A percentile compares a stretch with the other conserved stretches of the same genome.
Conservation (phyloP, 495 filamentous ascomycete genomes). For the Tuber brumale region DNA sequence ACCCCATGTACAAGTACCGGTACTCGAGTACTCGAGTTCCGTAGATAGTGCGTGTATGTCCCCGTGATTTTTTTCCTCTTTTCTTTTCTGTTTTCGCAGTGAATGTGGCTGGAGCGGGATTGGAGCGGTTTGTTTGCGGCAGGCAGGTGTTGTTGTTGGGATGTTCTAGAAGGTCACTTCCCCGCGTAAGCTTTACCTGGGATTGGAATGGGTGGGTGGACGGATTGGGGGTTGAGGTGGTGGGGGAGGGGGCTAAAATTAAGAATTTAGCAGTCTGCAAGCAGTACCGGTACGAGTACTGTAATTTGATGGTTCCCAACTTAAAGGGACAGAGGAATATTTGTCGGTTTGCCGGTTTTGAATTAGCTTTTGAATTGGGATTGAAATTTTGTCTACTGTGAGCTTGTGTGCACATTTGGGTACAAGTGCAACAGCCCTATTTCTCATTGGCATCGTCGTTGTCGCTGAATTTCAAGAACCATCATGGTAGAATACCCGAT, state of each 20-base stretch:
- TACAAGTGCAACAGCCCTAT: background rate
- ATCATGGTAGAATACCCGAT: background rate
- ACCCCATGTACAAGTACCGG: background rate
- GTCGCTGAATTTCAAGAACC: background rate
- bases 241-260: background rate
- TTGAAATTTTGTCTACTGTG: background rate
- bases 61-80: background rate
- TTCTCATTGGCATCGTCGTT: background rate
- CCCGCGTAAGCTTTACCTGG: slow-evolving; percentile 1
- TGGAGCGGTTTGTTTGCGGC: background rate
- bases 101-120: background rate
- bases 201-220: background rate
- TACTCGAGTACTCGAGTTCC: too few species aligned
- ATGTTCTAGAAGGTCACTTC: slow-evolving; percentile 5
- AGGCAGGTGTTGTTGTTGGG: background rate
- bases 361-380: background rate
- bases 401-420: background rate
- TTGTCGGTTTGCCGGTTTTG: background rate
- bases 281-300: background rate
- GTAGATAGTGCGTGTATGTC: background rate
- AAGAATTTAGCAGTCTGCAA: background rate
- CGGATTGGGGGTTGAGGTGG: background rate
- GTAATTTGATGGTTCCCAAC: background rate
- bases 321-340: background rate
- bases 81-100: background rate